Conservation (phyloP, 345 rosid genomes). For the Populus simonii region DNA sequence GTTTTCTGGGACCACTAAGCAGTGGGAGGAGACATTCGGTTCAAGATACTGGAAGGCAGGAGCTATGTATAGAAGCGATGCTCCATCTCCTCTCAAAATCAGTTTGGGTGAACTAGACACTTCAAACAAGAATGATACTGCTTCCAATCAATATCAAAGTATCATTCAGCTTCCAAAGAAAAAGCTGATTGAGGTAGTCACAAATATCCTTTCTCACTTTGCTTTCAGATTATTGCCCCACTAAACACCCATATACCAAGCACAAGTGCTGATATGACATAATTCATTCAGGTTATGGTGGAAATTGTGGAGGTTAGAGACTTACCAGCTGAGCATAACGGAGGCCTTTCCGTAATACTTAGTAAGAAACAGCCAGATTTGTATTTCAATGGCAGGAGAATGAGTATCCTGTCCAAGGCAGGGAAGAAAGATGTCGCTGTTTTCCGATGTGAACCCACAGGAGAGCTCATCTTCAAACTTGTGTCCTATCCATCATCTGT, state of each 20-base stretch:
- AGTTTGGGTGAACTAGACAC: slow-evolving; percentile 5
- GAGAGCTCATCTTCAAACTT: slow-evolving; percentile 30
- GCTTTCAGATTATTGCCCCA: neutral
- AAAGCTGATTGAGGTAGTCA: slow-evolving; percentile 18
- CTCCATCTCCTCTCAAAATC: slow-evolving; percentile 13
- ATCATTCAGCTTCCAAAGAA: slow-evolving; percentile 6
- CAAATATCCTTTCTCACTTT: neutral
- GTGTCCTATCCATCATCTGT: neutral
- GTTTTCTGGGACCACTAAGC: neutral
- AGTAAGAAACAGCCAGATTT: slow-evolving; percentile 19
- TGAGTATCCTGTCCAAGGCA: slow-evolving; percentile 17
- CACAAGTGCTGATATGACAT: neutral
- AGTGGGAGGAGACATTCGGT: slow-evolving; percentile 7
- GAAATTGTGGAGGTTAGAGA: slow-evolving; percentile 16
- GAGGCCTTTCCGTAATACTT: slow-evolving; percentile 8
- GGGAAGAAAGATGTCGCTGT: slow-evolving; percentile 15
- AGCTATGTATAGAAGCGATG: slow-evolving; percentile 5
- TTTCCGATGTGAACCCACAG: slow-evolving; percentile 27
- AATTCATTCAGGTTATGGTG: slow-evolving; percentile 12
- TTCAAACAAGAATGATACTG: neutral
- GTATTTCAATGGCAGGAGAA: slow-evolving; percentile 15
- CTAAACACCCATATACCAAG: too few species aligned
- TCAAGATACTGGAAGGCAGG: slow-evolving; percentile 8
- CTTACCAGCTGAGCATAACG: slow-evolving; percentile 4
- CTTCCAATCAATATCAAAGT: neutral